A percentile compares a stretch with the other conserved stretches of the same genome.
Conservation (phyloP, 352 stramenopile genomes). For the Blastocystis sp. region DNA sequence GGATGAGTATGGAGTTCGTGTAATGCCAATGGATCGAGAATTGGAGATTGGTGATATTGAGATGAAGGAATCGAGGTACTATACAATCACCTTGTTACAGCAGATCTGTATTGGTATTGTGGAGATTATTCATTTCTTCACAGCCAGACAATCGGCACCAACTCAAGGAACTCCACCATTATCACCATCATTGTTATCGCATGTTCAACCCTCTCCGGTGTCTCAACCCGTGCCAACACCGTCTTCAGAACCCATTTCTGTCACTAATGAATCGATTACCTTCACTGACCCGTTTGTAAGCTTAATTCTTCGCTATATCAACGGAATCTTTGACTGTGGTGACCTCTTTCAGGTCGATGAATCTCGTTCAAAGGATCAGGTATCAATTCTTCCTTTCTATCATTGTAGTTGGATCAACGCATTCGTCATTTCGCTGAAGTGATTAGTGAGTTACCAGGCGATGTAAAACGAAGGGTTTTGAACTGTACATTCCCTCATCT, state of each 20-base stretch:
- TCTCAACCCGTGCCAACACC: background rate
- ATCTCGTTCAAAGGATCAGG: background rate
- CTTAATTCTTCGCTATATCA: slow-evolving; percentile 30
- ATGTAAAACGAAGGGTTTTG: background rate
- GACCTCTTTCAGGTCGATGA: slow-evolving; percentile 39
- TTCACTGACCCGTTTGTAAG: background rate
- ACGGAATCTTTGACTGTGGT: slow-evolving; percentile 28
- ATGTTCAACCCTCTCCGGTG: background rate
- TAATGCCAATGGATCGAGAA: background rate
- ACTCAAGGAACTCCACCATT: background rate
- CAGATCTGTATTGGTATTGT: slow-evolving; percentile 13
- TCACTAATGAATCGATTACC: background rate
- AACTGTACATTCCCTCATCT: slow-evolving; percentile 19
- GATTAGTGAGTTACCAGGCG: slow-evolving; percentile 30
- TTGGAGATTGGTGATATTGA: slow-evolving; percentile 27
- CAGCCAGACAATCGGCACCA: background rate
- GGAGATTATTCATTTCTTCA: slow-evolving; percentile 29
- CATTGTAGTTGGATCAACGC: background rate
- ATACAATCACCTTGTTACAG: slow-evolving; percentile 4
- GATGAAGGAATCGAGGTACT: slow-evolving; percentile 36
- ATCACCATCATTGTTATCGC: background rate
- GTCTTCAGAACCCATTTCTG: background rate
- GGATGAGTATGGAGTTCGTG: slow-evolving; percentile 18
- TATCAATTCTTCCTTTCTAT: background rate
- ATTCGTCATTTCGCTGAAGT: slow-evolving; percentile 19